Evolutionary conservation across 1,139 yeast genomes (phyloP).

Genomic region (Candida sp.): DNA sequence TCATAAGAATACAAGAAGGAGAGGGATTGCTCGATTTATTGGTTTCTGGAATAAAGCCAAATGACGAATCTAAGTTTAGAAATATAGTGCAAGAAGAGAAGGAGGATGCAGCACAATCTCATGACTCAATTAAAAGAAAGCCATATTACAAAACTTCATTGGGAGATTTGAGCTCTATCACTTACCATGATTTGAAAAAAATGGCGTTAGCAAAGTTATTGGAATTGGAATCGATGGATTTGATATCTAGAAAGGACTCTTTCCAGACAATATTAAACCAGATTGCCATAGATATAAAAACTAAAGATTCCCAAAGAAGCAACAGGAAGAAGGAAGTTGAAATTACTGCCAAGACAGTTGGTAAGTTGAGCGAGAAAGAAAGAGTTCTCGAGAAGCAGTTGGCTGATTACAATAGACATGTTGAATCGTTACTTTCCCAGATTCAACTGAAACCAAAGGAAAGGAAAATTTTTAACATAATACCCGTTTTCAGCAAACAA

Average conservation of each 20-base stretch:
- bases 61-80: conserved; percentile 63
- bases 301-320: conserved; percentile 68
- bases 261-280: conserved; percentile 81
- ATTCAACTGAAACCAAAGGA: conserved; percentile 57
- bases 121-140: conserved; percentile 20
- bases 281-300: conserved; percentile 80
- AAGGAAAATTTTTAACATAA: conserved; percentile 46
- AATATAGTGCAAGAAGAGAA: conserved; percentile 52
- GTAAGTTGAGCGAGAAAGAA: conserved; percentile 61
- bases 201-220: conserved; percentile 72
- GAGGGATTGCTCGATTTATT: conserved; percentile 69
- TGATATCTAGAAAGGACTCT: conserved; percentile 62
- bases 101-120: conserved; percentile 18
- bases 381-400: conserved; percentile 58
- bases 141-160: conserved; percentile 43
- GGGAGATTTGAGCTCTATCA: conserved; percentile 52
- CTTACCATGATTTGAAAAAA: conserved; percentile 76
- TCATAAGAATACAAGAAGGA: conserved; percentile 79
- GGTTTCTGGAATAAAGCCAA: conserved; percentile 65
- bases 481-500: conserved; percentile 72
- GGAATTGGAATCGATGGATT: conserved; percentile 70
- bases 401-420: conserved; percentile 63
- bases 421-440: conserved; percentile 62
- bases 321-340: conserved; percentile 61
- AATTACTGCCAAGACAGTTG: conserved; percentile 57